Conservation (phyloP, 768 basidiomycete genomes). For the Serendipita sp. region DNA sequence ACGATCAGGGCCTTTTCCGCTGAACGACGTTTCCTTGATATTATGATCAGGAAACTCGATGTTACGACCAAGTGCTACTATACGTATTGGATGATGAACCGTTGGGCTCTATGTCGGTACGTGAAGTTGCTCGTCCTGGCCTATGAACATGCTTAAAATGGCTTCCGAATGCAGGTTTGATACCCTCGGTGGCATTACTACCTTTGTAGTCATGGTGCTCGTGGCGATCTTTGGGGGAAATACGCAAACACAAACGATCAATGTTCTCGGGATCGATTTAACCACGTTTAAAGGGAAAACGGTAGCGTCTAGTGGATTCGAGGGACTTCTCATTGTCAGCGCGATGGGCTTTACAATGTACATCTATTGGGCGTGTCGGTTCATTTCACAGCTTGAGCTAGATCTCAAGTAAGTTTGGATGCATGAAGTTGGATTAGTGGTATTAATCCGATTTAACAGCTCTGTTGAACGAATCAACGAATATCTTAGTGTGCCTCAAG, state of each 20-base stretch:
- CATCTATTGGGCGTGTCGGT: conserved; percentile 33
- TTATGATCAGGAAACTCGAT: conserved; percentile 57
- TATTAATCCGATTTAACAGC: conserved; percentile 22
- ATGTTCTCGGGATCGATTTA: conserved; percentile 18
- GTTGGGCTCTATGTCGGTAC: conserved; percentile 43
- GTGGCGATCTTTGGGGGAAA: conserved; percentile 46
- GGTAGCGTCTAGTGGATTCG: conserved; percentile 18
- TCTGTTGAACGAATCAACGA: conserved; percentile 84
- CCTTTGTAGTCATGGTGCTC: conserved; percentile 50
- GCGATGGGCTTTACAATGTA: conserved; percentile 8
- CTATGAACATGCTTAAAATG: conserved; percentile 1
- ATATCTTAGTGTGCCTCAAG: conserved; percentile 79
- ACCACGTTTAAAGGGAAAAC: conserved; percentile 35
- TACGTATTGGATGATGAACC: conserved; percentile 75
- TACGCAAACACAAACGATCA: conserved; percentile 14
- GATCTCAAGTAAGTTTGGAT: conserved; percentile 46
- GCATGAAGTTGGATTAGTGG: neutral
- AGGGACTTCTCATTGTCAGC: conserved; percentile 12
- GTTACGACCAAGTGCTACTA: conserved; percentile 38
- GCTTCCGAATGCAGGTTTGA: conserved; percentile 47
- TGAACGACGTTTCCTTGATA: conserved; percentile 59
- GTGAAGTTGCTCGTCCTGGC: neutral
- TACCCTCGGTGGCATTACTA: conserved; percentile 49
- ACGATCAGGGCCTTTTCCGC: conserved; percentile 83
- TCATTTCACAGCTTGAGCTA: conserved; percentile 44